A percentile compares a stretch with the other conserved stretches of the same genome.
Evolutionary conservation across 371 early-diverging fungal genomes (phyloP).

Genomic region (Catenaria anguillulae): DNA sequence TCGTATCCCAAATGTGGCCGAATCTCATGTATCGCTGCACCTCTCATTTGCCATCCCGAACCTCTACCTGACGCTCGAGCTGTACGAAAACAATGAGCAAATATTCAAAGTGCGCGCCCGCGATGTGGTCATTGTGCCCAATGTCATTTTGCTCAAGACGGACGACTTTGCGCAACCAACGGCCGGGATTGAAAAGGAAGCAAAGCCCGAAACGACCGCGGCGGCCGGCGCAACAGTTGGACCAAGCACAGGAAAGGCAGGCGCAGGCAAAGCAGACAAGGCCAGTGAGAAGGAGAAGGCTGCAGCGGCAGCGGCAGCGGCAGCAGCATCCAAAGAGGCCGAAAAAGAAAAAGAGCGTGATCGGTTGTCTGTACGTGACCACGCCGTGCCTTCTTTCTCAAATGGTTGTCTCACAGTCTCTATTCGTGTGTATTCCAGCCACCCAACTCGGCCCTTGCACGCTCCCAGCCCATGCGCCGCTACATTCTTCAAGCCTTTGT

Average conservation of each 20-base stretch:
- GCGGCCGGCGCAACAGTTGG: slow-evolving; percentile 5
- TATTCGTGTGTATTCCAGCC: no score
- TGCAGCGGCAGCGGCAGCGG: neutral
- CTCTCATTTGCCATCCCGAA: slow-evolving; percentile 20
- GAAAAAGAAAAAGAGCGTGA: no score
- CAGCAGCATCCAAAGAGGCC: no score
- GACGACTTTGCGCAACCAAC: slow-evolving; percentile 15
- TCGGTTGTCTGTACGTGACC: no score
- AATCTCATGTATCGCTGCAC: slow-evolving; percentile 22
- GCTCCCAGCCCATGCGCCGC: slow-evolving; percentile 14
- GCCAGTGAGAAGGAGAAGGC: neutral
- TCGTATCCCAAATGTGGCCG: slow-evolving; percentile 10
- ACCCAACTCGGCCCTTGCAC: slow-evolving; percentile 2
- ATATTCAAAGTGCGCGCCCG: slow-evolving; percentile 17
- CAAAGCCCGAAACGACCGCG: slow-evolving; percentile 11
- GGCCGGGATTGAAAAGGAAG: slow-evolving; percentile 5
- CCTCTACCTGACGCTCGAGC: slow-evolving; percentile 19
- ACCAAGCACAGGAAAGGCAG: slow-evolving; percentile 10
- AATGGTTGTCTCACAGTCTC: no score
- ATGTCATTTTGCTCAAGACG: slow-evolving; percentile 15
- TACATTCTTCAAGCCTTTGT: slow-evolving; percentile 33
- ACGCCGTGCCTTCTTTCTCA: no score
- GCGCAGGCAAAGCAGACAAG: neutral
- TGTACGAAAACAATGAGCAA: slow-evolving; percentile 27
- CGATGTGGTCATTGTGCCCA: slow-evolving; percentile 19